phyloP scores from a whole-genome alignment of 148 eudicot species.

The Oxyria digyna region DNA sequence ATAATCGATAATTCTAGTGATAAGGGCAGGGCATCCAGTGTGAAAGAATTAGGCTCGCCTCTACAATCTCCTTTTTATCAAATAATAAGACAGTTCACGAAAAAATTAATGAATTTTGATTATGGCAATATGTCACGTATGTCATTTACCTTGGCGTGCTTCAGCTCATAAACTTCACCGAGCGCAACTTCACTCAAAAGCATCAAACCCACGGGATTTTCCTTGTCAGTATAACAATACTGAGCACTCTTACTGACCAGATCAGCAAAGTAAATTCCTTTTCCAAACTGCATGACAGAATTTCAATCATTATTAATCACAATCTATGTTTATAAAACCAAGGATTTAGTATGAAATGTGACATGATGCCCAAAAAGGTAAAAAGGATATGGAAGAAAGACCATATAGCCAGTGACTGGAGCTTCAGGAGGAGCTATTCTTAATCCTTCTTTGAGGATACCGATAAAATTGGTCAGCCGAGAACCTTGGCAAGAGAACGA shows the following conservation, averaged over 20 bases:
- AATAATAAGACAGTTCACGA: background rate
- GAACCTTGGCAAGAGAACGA: constrained; percentile 48
- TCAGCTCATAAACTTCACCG: constrained; percentile 79
- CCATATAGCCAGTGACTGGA: constrained; percentile 99
- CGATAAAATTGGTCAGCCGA: constrained; percentile 92
- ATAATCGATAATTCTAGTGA: background rate
- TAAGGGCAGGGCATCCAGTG: background rate
- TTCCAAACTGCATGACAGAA: constrained; percentile 67
- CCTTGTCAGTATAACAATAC: constrained; percentile 75
- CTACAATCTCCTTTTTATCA: too few species aligned
- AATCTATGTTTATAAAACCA: background rate
- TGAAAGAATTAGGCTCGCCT: background rate
- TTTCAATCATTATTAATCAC: background rate
- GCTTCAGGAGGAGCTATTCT: constrained; percentile 99
- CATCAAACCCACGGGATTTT: constrained; percentile 93
- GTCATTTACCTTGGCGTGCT: constrained; percentile 62
- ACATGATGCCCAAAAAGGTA: background rate
- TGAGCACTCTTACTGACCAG: constrained; percentile 99
- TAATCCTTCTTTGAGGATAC: constrained; percentile 95
- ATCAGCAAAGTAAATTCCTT: constrained; percentile 96
- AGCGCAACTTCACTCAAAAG: constrained; percentile 93
- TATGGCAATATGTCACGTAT: background rate
- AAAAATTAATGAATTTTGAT: background rate
- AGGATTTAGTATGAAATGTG: background rate
- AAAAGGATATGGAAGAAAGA: constrained; percentile 20